These are phyloP conservation scores for Dipteronia dyeriana DNA, from an alignment of 345 rosid species.

Conservation along the genomic window DNA sequence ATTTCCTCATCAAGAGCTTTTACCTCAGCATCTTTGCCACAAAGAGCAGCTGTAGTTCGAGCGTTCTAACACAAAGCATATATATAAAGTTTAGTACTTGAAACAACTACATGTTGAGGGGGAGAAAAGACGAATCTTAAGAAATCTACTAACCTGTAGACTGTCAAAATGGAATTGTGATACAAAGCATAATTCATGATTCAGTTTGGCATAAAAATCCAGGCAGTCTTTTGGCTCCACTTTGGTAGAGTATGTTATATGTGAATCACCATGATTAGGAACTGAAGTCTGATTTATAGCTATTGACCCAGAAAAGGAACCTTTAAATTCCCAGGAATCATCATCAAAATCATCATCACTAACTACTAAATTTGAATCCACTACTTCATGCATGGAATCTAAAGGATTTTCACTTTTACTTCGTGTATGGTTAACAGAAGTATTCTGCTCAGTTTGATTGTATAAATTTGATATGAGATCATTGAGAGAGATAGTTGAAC, in stretches of 20 bases:
- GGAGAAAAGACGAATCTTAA: background rate
- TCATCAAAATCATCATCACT: constrained; percentile 53
- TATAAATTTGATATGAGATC: constrained; percentile 86
- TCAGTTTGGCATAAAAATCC: constrained; percentile 60
- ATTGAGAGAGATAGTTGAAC: constrained; percentile 44
- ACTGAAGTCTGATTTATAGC: constrained; percentile 28
- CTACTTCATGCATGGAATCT: constrained; percentile 29
- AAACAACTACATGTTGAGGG: constrained; percentile 12
- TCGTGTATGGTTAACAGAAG: constrained; percentile 32
- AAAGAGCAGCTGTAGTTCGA: constrained; percentile 37
- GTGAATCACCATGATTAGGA: constrained; percentile 30
- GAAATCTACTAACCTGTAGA: constrained; percentile 53
- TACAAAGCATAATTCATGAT: constrained; percentile 54
- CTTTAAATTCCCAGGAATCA: constrained; percentile 78
- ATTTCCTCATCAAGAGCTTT: constrained; percentile 57
- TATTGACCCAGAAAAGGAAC: constrained; percentile 36
- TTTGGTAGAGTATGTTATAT: constrained; percentile 27
- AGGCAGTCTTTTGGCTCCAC: constrained; percentile 38
- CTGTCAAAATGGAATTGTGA: constrained; percentile 54
- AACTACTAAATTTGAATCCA: constrained; percentile 30
- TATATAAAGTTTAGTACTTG: constrained; percentile 32
- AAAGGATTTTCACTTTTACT: constrained; percentile 34
- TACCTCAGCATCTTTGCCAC: constrained; percentile 38
- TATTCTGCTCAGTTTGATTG: constrained; percentile 53
- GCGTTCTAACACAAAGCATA: constrained; percentile 51